These are phyloP conservation scores for Dimocarpus longan DNA, from an alignment of 345 rosid genomes.

Conservation along the genomic window DNA sequence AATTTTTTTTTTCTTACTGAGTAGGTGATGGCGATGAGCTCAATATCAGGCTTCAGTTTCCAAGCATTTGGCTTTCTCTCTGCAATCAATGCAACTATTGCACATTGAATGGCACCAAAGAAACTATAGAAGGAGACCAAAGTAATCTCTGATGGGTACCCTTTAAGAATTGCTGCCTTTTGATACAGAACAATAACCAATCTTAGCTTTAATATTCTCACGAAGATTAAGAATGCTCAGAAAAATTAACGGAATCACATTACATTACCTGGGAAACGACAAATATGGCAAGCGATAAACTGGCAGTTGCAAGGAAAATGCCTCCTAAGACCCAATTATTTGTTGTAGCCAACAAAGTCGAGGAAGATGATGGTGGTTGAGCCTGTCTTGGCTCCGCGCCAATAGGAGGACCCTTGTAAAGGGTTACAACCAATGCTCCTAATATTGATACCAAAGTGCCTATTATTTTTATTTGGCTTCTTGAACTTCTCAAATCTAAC, in stretches of 20 bases:
- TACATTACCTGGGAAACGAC: conserved; percentile 45
- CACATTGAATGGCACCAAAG: conserved; percentile 54
- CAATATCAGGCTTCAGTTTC: conserved; percentile 40
- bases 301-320: conserved; percentile 38
- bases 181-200: not conserved
- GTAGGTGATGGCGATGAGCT: conserved; percentile 45
- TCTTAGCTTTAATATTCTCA: conserved; percentile 4
- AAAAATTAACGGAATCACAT: not conserved
- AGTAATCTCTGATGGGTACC: conserved; percentile 46
- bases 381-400: conserved; percentile 8
- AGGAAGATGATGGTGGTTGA: conserved; percentile 14
- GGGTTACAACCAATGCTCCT: conserved; percentile 48
- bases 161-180: conserved; percentile 55
- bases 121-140: conserved; percentile 47
- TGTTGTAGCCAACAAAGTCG: conserved; percentile 2
- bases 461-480: conserved; percentile 45
- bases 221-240: not conserved
- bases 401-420: conserved; percentile 50
- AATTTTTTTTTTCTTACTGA: conserved; percentile 33
- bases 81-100: conserved; percentile 39
- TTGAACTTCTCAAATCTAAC: conserved; percentile 41
- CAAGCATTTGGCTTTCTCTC: conserved; percentile 54
- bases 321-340: conserved; percentile 53
- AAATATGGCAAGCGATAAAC: conserved; percentile 37
- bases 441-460: conserved; percentile 45